Evolutionary conservation across 768 basidiomycete species (phyloP), one percentile per base, ranked within the genome.

Genomic region (Amanita brunnescens): DNA sequence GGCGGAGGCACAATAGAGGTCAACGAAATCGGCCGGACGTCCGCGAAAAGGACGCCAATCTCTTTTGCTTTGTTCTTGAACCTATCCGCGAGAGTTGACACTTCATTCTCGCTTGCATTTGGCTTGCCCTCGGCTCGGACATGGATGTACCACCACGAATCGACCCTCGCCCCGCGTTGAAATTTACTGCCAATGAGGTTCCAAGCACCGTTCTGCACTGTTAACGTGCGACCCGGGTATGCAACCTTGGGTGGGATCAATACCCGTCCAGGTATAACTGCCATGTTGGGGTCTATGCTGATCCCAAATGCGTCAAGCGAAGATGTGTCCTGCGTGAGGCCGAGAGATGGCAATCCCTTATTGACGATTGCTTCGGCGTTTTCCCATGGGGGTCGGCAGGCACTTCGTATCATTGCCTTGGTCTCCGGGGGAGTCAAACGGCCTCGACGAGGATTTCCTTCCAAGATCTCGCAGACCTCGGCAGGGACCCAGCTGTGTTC

Each of bases 381-480:
- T 12, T 71, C 59, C 0, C 59, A 63, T 0, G 87, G 87, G 2
- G 71, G 72, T 26, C 82, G 80, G 64, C 81, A 85, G 0, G 87
- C 87, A 49, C 67, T 67, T 39, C 67, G 70, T 50, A 90, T 83
- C 88, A 91, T 89, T n/a, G 70, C 64, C 0, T 78, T 67, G 0
- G 84, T 86, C 58, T 85, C 81, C 9, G 58, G 68, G 16, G 78
- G 78, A 51, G 64, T 73, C 2, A 90, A 78, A 52, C 74, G 79
- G 6, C 77, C 83, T 18, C 72, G 70, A 64, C 77, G 85, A 0
- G 81, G 70, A 55, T 78, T 78, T 7, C 81, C 81, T 0, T 74
- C 64, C 8, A 71, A 62, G 42, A 91, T 84, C 16, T 76, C 67
- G 67, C 87, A 89, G 1, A 90, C 44, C 61, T 90, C 87, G 0